Evolutionary conservation across 2,329 filamentous ascomycete species (phyloP).

Genomic region (Polytolypa hystricis): DNA sequence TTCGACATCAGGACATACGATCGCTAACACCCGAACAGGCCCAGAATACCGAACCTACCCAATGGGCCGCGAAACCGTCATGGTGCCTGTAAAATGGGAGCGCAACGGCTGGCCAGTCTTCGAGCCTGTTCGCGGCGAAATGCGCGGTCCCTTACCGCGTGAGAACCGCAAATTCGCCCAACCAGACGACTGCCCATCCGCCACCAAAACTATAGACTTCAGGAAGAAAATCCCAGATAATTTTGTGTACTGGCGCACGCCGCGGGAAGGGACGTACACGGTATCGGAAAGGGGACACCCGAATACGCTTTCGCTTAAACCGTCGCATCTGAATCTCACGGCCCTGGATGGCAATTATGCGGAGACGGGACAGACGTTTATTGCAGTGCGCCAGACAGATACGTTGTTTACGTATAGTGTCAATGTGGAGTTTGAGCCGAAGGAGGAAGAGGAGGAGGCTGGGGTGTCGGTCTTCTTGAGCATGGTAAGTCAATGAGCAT

Average conservation of each 20-base stretch:
- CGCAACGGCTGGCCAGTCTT: constrained; percentile 39
- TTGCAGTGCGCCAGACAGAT: constrained; percentile 5
- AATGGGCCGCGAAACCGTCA: constrained; percentile 45
- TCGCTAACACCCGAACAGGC: neutral
- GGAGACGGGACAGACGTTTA: constrained; percentile 1
- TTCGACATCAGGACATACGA: neutral
- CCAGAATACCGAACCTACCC: constrained; percentile 33
- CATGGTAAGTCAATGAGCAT: neutral
- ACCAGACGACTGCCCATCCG: constrained; percentile 31
- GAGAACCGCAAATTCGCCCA: constrained; percentile 26
- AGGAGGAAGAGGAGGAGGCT: constrained; percentile 5
- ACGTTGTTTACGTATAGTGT: constrained; percentile 3
- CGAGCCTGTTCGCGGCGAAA: constrained; percentile 32
- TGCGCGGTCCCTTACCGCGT: constrained; percentile 34
- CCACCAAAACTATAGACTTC: constrained; percentile 38
- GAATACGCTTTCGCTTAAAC: constrained; percentile 35
- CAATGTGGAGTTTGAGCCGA: constrained; percentile 1
- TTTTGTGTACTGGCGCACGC: constrained; percentile 46
- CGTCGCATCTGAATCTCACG: constrained; percentile 35
- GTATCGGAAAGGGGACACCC: constrained; percentile 33
- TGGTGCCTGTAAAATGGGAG: constrained; percentile 40
- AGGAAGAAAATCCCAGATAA: constrained; percentile 38
- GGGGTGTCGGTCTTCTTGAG: constrained; percentile 7
- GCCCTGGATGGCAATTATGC: constrained; percentile 1
- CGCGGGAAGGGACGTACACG: constrained; percentile 34